Conservation (phyloP, 2,329 filamentous ascomycete genomes). For the Annulohypoxylon truncatum region DNA sequence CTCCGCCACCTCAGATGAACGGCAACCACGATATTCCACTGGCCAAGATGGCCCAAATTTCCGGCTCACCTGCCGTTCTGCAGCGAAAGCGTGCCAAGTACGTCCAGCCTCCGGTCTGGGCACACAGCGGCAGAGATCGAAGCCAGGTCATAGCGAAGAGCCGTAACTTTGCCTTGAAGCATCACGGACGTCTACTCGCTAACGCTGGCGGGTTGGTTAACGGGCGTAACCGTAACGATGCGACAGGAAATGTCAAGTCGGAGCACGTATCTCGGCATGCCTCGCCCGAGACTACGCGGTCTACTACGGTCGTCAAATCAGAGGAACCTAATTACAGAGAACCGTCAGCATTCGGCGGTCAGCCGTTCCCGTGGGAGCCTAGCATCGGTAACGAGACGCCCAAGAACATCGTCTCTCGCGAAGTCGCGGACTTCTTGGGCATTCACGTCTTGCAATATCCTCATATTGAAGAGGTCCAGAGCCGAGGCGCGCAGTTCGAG, state of each 20-base stretch:
- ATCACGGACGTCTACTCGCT: conserved; percentile 29
- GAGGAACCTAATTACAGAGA: conserved; percentile 45
- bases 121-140: conserved; percentile 54
- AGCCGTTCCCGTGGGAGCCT: conserved; percentile 66
- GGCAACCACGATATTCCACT: conserved; percentile 50
- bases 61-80: conserved; percentile 51
- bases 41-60: conserved; percentile 42
- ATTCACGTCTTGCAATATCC: conserved; percentile 74
- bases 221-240: conserved; percentile 42
- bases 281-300: conserved; percentile 60
- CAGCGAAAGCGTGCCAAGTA: conserved; percentile 57
- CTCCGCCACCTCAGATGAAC: conserved; percentile 63
- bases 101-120: conserved; percentile 60
- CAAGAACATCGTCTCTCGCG: conserved; percentile 78
- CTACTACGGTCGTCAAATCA: conserved; percentile 42
- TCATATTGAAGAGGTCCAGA: conserved; percentile 72
- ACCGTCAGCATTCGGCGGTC: conserved; percentile 42
- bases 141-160: conserved; percentile 50
- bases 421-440: conserved; percentile 85
- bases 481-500: conserved; percentile 80
- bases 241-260: conserved; percentile 40
- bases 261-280: conserved; percentile 57
- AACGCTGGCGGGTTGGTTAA: conserved; percentile 36
- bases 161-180: conserved; percentile 60
- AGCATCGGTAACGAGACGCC: conserved; percentile 78